Evolutionary conservation across 257 asterid genomes (phyloP).

Genomic region (Nicotiana obtusifolia): DNA sequence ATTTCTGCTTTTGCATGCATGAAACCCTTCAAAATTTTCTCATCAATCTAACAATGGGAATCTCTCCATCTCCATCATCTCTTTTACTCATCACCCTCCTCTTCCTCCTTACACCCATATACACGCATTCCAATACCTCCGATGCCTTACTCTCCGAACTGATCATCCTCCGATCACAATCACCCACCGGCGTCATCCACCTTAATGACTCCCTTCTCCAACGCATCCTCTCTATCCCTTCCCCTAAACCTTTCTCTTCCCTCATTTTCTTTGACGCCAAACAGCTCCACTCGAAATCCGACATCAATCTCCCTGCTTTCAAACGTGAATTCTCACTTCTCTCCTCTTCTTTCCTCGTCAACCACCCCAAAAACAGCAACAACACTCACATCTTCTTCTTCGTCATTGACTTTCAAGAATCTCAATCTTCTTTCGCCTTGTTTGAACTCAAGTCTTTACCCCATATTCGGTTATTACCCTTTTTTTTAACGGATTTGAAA

Average conservation of each 20-base stretch:
- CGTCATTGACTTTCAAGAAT: slow-evolving; percentile 58
- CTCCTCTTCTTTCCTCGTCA: slow-evolving; percentile 53
- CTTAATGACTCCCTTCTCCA: slow-evolving; percentile 51
- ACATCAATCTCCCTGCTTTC: slow-evolving; percentile 50
- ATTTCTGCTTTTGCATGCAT: slow-evolving; percentile 7
- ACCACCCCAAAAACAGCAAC: slow-evolving; percentile 39
- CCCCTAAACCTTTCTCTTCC: slow-evolving; percentile 69
- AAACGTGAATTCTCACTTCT: slow-evolving; percentile 56
- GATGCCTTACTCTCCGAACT: slow-evolving; percentile 37
- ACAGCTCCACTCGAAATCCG: slow-evolving; percentile 63
- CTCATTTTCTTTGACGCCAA: slow-evolving; percentile 75
- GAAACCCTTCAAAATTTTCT: background rate
- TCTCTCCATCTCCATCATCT: slow-evolving; percentile 17
- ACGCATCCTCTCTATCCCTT: slow-evolving; percentile 48
- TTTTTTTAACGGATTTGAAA: slow-evolving; percentile 44
- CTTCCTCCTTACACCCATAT: slow-evolving; percentile 21
- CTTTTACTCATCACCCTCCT: slow-evolving; percentile 13
- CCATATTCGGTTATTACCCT: slow-evolving; percentile 68
- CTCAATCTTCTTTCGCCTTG: slow-evolving; percentile 51
- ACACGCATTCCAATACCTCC: background rate
- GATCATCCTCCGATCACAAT: slow-evolving; percentile 46
- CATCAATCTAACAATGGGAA: slow-evolving; percentile 37
- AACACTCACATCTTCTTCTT: slow-evolving; percentile 55
- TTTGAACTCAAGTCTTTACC: slow-evolving; percentile 73
- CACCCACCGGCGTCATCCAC: slow-evolving; percentile 54